A percentile compares a stretch with the other conserved stretches of the same genome.
Evolutionary conservation across 129 eudicot species (phyloP).

Genomic region (Artemisia argyi): DNA sequence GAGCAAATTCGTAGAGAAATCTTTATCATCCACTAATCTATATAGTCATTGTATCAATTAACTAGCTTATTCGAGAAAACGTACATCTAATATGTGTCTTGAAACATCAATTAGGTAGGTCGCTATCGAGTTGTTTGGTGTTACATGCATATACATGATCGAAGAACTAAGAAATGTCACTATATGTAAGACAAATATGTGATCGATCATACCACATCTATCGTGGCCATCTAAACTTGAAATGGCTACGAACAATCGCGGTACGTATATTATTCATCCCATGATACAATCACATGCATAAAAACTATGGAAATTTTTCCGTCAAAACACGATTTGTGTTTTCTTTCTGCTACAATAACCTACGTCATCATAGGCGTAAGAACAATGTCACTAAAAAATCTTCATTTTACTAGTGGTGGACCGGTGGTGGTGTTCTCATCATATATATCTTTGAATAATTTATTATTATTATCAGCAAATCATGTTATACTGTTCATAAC

Average conservation of each 20-base stretch:
- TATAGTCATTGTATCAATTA: background rate
- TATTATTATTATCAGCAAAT: background rate
- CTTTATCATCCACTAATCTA: background rate
- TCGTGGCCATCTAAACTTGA: background rate
- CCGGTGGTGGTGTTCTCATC: slow-evolving; percentile 29
- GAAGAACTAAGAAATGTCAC: no score
- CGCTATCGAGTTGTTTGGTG: no score
- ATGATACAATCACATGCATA: background rate
- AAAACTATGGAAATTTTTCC: background rate
- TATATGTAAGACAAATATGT: no score
- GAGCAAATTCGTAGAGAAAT: background rate
- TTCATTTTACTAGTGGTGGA: slow-evolving; percentile 16
- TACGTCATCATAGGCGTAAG: slow-evolving; percentile 16
- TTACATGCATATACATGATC: no score
- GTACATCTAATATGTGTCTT: no score
- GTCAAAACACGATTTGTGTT: no score
- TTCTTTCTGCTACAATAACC: no score
- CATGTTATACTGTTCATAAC: background rate
- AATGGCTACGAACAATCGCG: background rate
- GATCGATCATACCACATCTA: background rate
- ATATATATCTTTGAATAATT: slow-evolving; percentile 17
- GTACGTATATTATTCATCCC: no score
- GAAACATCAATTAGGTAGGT: no score
- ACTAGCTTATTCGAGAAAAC: background rate
- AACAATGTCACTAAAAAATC: slow-evolving; percentile 13